Base-by-base conservation (phyloP, 208 protist species). In the Crithidia bombi region DNA sequence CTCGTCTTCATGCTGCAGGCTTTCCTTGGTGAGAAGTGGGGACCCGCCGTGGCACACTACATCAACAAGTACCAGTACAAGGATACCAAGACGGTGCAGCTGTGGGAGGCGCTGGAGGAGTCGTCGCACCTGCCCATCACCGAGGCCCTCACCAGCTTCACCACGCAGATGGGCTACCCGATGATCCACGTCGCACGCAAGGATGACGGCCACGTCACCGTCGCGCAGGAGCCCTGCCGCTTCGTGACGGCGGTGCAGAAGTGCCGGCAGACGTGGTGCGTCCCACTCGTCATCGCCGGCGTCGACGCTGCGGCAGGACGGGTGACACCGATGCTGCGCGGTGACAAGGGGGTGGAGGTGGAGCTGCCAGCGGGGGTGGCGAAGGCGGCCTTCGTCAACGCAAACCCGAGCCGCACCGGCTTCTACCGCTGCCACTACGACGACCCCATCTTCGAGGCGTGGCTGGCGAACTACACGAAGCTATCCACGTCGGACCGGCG, bases 21-120 rank as follows among this genome's bases (percentile, higher is more conserved):
- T 21, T 91, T 96, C 62, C 78, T 98, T 3, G 98, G 97, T 30
- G 80, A 90, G 6, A 85, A 83, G 54, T 98, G 98, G 85, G 77
- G 79, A 21, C 61, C 91, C 23, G 95, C 94, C 43, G 73, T 98
- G 38, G 82, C 81, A 3, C 73, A 89, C 59, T 99, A 99, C 86
- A 92, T 99, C 35, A 85, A 90, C 32, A 91, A 89, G 68, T 90
- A 97, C 75, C 71, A 69, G 25, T 99, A 95, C 77, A 66, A 73
- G 30, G 98, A 98, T 63, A 97, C 97, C 17, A 85, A 81, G 52
- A 98, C 97, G 33, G 79, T 91, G 61, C 95, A 99, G 81, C 79
- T 99, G n/a, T 99, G 97, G 97, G 79, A 89, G 58, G 90, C 95
- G 14, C 70, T 98, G 5, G 85, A 93, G 69, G 87, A 98, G 65